Evolutionary conservation across 1,139 yeast genomes (phyloP).

Genomic region (Wickerhamomyces sp.): DNA sequence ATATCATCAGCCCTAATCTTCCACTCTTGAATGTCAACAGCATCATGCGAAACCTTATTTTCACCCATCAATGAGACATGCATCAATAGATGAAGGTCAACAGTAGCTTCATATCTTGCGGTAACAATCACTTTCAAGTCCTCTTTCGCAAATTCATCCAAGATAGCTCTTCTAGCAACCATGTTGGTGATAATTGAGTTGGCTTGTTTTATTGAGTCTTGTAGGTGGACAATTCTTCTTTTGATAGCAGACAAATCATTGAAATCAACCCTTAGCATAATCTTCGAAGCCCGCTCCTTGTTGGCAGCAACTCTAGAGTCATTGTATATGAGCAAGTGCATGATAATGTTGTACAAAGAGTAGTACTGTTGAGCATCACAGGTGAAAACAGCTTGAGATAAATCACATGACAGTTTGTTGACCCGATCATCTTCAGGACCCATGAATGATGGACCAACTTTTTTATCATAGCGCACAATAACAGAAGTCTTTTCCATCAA

Average conservation of each 20-base stretch:
- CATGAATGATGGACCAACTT: slow-evolving; percentile 24
- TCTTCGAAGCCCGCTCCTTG: slow-evolving; percentile 57
- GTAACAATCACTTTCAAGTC: slow-evolving; percentile 28
- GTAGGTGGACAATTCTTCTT: slow-evolving; percentile 48
- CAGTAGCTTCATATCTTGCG: slow-evolving; percentile 25
- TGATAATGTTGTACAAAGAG: slow-evolving; percentile 56
- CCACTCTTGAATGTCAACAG: slow-evolving; percentile 39
- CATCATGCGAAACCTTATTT: slow-evolving; percentile 20
- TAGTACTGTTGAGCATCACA: slow-evolving; percentile 75
- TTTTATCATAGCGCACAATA: slow-evolving; percentile 50
- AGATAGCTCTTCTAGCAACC: slow-evolving; percentile 25
- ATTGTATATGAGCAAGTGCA: slow-evolving; percentile 60
- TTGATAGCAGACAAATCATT: slow-evolving; percentile 56
- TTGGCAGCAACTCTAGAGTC: slow-evolving; percentile 57
- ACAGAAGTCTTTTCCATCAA: slow-evolving; percentile 61
- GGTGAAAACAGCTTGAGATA: slow-evolving; percentile 64
- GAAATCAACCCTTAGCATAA: slow-evolving; percentile 64
- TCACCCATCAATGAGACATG: slow-evolving; percentile 26
- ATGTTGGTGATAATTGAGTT: slow-evolving; percentile 38
- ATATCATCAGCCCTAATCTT: slow-evolving; percentile 66
- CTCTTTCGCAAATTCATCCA: slow-evolving; percentile 29
- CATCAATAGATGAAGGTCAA: slow-evolving; percentile 28
- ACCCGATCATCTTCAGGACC: slow-evolving; percentile 32
- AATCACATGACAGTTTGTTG: slow-evolving; percentile 48
- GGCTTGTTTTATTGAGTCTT: slow-evolving; percentile 45